Base-by-base conservation (phyloP, 108 stramenopile genomes). In the Asterionellopsis glacialis region DNA sequence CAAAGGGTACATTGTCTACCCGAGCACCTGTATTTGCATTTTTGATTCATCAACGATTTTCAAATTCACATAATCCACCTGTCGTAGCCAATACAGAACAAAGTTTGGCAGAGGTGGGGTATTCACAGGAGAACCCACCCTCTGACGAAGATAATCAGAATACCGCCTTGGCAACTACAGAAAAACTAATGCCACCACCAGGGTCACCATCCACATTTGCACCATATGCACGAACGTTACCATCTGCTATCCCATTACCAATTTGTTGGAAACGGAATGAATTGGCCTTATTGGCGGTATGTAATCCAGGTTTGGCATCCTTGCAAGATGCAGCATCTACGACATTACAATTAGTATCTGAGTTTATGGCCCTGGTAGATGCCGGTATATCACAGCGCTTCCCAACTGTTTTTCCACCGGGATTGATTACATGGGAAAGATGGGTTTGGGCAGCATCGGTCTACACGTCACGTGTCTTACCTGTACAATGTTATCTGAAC, bases 371-470 rank as follows among this genome's bases (percentile, higher is more conserved):
- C 13, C 75, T 93, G 33, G 27, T 93, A 19, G 82, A 88, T 16
- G 86, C 87, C 0, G 91, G 91, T 3, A 68, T 93, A 43, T 69
- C 88, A 15, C 59, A 69, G 11, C 66, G 82, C 16, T 88, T 86
- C 63, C 86, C 88, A 1, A 48, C 59, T 9, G 68, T 75, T 12
- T 90, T 93, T 64, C 74, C 86, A 13, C 80, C 75, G 33, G 88
- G 86, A 49, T 64, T 90, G 45, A 62, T 93, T 39, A 93, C 91
- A 16, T 93, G 88, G 86, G 91, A 93, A 60, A 69, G 88, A n/a
- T 93, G 91, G 91, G 83, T 93, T 28, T 93, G 91, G 91, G 91
- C 91, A 24, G 85, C 88, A 13, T 73, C 91, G 11, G 73, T 80
- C 11, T 80, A 75, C 33, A 81, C 82, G 39, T 88, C 88, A 21